Conservation (phyloP, 352 stramenopile species). For the Phytopythium chamaehyphon region DNA sequence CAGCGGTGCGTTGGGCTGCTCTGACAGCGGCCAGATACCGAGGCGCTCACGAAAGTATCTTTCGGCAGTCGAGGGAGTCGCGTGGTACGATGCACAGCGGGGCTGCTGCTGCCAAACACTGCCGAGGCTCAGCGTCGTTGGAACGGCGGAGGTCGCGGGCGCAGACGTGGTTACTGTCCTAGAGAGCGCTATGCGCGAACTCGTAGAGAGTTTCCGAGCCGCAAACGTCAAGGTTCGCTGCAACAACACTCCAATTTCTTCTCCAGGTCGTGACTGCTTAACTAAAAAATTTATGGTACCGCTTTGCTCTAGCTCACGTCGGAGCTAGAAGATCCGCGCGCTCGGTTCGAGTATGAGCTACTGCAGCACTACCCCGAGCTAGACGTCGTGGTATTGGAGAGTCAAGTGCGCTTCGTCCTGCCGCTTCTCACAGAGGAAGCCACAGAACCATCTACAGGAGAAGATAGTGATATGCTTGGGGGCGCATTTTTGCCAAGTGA, state of each 20-base stretch:
- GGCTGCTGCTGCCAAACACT: not conserved
- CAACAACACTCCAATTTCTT: not conserved
- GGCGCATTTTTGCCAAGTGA: not conserved
- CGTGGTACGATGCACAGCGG: constrained; percentile 10
- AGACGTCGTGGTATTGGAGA: constrained; percentile 21
- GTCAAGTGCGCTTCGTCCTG: constrained; percentile 24
- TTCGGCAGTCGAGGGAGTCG: constrained; percentile 24
- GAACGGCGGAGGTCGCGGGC: constrained; percentile 1
- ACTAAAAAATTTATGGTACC: not conserved
- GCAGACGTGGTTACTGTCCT: constrained; percentile 9
- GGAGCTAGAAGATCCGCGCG: constrained; percentile 10
- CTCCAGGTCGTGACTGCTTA: too few relatives aligned
- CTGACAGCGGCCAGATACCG: not conserved
- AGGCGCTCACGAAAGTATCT: constrained; percentile 2
- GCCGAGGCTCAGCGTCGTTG: not conserved
- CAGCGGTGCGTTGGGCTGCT: constrained; percentile 9
- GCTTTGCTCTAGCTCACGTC: constrained; percentile 8
- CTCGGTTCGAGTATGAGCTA: constrained; percentile 44
- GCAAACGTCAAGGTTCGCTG: constrained; percentile 26
- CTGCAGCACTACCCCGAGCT: constrained; percentile 29
- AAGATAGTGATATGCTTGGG: not conserved
- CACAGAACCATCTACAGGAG: too few relatives aligned
- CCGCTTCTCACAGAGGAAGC: constrained; percentile 17
- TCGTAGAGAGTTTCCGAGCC: constrained; percentile 14
- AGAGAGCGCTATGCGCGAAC: not conserved